Conservation (phyloP, 306 rosid species). For the Mimosa bimucronata region DNA sequence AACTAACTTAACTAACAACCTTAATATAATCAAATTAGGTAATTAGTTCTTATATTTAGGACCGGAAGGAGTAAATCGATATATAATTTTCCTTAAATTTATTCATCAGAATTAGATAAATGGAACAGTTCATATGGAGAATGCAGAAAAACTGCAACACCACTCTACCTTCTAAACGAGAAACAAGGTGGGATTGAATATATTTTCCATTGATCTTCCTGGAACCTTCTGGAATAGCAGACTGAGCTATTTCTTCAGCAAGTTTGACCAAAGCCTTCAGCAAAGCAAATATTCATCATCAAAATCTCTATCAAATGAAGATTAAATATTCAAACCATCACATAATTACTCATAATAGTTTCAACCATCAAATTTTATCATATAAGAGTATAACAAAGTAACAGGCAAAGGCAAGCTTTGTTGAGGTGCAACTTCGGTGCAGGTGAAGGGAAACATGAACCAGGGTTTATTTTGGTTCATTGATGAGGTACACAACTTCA, state of each 20-base stretch:
- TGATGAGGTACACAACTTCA: too few relatives aligned
- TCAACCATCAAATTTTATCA: not conserved
- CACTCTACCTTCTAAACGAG: conserved; percentile 72
- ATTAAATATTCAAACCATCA: not conserved
- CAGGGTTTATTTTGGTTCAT: not conserved
- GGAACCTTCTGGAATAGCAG: conserved; percentile 67
- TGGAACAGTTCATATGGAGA: conserved; percentile 8
- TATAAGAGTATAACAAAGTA: not conserved
- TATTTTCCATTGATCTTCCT: conserved; percentile 96
- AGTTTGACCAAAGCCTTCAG: conserved; percentile 71
- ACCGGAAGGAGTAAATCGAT: too few relatives aligned
- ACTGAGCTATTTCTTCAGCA: conserved; percentile 82
- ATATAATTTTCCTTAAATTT: conserved; percentile 17
- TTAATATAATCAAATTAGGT: too few relatives aligned
- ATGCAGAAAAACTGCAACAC: conserved; percentile 26
- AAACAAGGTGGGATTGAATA: conserved; percentile 85
- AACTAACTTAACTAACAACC: too few relatives aligned
- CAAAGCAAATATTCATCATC: conserved; percentile 27
- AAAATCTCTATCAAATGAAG: conserved; percentile 14
- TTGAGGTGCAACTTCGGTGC: not conserved
- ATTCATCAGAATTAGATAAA: conserved; percentile 17
- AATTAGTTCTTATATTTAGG: too few relatives aligned
- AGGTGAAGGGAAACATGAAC: conserved; percentile 16
- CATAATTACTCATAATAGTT: not conserved
- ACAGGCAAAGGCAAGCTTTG: conserved; percentile 14